Evolutionary conservation across 495 filamentous ascomycete species (phyloP).

Genomic region (Cudoniella acicularis): DNA sequence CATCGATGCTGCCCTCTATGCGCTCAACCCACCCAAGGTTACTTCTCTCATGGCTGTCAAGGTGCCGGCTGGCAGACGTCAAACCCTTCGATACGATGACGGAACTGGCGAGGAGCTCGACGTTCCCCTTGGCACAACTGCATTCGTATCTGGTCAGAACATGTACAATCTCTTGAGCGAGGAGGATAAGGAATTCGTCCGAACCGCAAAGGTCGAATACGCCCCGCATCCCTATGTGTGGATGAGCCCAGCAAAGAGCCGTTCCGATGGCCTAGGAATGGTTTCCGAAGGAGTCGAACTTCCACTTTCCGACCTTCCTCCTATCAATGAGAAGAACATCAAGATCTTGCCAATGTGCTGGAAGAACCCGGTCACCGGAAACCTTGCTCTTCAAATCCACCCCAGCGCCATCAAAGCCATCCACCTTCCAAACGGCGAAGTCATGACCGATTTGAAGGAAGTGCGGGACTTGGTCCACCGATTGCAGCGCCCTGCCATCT

Average conservation of each 20-base stretch:
- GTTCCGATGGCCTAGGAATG: slow-evolving; percentile 62
- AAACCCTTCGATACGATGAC: slow-evolving; percentile 68
- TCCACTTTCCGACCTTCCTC: slow-evolving; percentile 51
- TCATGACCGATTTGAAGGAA: slow-evolving; percentile 59
- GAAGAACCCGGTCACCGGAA: slow-evolving; percentile 66
- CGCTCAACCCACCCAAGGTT: slow-evolving; percentile 62
- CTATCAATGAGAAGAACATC: slow-evolving; percentile 59
- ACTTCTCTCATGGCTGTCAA: slow-evolving; percentile 65
- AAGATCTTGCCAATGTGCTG: slow-evolving; percentile 68
- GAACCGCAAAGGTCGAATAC: slow-evolving; percentile 63
- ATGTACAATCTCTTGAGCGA: slow-evolving; percentile 62
- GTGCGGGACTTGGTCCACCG: slow-evolving; percentile 66
- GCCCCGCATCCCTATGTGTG: slow-evolving; percentile 75
- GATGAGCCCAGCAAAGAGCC: slow-evolving; percentile 64
- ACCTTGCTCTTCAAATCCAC: slow-evolving; percentile 66
- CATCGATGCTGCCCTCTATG: slow-evolving; percentile 74
- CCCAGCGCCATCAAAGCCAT: slow-evolving; percentile 63
- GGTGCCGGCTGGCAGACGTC: slow-evolving; percentile 60
- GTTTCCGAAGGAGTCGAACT: slow-evolving; percentile 59
- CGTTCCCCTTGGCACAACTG: slow-evolving; percentile 72
- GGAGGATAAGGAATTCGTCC: slow-evolving; percentile 61
- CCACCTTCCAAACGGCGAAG: slow-evolving; percentile 56
- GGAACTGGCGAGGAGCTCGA: slow-evolving; percentile 62
- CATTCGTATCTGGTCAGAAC: slow-evolving; percentile 62
- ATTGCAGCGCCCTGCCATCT: slow-evolving; percentile 68